Conservation (phyloP, 192 early-diverging fungal genomes). For the Backusella luteola region DNA sequence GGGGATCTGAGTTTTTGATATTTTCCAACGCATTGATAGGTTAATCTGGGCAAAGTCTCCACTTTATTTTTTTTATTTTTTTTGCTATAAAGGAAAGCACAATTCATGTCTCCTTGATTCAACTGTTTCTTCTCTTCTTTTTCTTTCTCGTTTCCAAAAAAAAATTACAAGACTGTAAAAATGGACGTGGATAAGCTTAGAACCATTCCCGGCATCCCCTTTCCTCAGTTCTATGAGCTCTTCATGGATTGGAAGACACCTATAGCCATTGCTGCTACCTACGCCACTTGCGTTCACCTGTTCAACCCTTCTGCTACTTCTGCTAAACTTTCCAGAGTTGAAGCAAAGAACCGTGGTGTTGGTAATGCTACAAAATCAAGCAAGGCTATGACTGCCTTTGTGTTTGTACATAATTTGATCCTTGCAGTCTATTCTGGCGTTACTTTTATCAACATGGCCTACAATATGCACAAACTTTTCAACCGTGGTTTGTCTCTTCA, state of each 20-base stretch:
- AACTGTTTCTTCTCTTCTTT: slow-evolving; percentile 18
- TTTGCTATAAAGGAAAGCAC: not conserved
- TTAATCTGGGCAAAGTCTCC: not conserved
- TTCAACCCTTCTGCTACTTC: slow-evolving; percentile 50
- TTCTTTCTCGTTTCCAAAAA: slow-evolving; percentile 7
- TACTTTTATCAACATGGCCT: slow-evolving; percentile 65
- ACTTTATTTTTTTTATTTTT: not conserved
- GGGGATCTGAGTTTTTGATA: slow-evolving; percentile 10
- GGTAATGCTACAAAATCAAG: slow-evolving; percentile 32
- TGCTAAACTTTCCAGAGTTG: slow-evolving; percentile 53
- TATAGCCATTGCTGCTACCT: slow-evolving; percentile 50
- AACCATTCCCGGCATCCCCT: slow-evolving; percentile 51
- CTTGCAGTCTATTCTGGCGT: slow-evolving; percentile 70
- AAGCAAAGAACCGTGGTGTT: slow-evolving; percentile 48
- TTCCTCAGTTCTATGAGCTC: slow-evolving; percentile 67
- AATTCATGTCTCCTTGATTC: slow-evolving; percentile 10
- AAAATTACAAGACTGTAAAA: not conserved
- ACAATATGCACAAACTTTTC: slow-evolving; percentile 53
- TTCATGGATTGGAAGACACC: slow-evolving; percentile 74
- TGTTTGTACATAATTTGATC: slow-evolving; percentile 73
- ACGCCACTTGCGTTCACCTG: slow-evolving; percentile 42
- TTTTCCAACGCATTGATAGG: slow-evolving; percentile 1
- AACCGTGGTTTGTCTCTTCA: slow-evolving; percentile 42
- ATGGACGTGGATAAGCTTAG: slow-evolving; percentile 24
- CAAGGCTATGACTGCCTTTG: slow-evolving; percentile 65